Evolutionary conservation across 208 protist genomes (phyloP), one percentile per base, ranked within the genome.

Genomic region (Crithidia fasciculata): DNA sequence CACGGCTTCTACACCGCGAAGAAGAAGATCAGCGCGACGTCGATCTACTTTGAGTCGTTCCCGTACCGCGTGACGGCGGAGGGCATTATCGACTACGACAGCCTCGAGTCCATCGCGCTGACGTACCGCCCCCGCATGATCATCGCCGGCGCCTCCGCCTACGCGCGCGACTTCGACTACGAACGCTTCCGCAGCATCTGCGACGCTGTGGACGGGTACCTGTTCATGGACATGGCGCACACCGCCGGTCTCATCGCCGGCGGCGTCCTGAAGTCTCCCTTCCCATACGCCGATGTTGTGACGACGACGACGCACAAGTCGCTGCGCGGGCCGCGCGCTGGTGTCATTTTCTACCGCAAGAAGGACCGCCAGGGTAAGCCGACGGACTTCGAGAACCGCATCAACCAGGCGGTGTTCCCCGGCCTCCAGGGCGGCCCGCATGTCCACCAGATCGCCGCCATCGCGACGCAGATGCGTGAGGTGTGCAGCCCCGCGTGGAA

Each of bases 301-400:
- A 99, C 99, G n/a, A 99, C 98, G n/a, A 99, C 99, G 39, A 99
- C 99, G 39, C 99, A 99, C 95, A 99, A 99, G 93, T 98, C 98
- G 36, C 89, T 99, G 3, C 94, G 99, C 69, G 99, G 99, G n/a
- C 99, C 99, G 28, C 92, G 98, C 59, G 86, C 98, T 39, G 99
- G 98, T 63, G 88, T 99, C 64, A 99, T 99, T 81, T 99, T 99
- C 83, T 99, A 87, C 92, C 84, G 97, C 47, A 97, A 98, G 73
- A 95, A 92, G 59, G 82, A 85, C 67, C 71, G 82, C 19, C 68
- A 87, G 44, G 91, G 87, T 13, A 88, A 81, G 60, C 65, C 86
- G 13, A 95, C 94, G 52, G 93, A 99, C 78, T 85, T 96, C 36
- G 97, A 99, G 78, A 75, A 62, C 37, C 81, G 83, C 70, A 97